phyloP scores from a whole-genome alignment of 176 grass and related monocot genomes.

The Ensete glaucum region DNA sequence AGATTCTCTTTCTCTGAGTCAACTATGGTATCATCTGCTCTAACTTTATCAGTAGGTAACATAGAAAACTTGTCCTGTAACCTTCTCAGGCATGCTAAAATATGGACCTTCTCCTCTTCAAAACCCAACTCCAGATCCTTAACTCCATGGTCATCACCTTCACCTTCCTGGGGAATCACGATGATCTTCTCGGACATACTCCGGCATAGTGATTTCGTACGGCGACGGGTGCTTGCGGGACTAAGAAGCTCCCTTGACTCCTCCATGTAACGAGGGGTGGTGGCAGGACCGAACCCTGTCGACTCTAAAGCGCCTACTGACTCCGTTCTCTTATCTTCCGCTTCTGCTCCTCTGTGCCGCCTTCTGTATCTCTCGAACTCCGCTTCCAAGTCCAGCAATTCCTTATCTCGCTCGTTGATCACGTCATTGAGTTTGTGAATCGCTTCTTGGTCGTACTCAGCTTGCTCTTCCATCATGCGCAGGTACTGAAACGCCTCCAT shows the following conservation, averaged over 20 bases:
- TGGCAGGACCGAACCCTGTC: neutral
- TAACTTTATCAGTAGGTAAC: neutral
- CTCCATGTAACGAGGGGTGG: neutral
- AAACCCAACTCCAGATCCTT: neutral
- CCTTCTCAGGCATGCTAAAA: neutral
- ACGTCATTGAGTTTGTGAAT: slow-evolving; percentile 11
- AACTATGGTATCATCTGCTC: neutral
- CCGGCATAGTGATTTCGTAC: neutral
- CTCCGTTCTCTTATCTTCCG: neutral
- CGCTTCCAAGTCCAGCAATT: neutral
- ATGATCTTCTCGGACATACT: neutral
- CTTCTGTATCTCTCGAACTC: slow-evolving; percentile 7
- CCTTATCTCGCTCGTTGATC: slow-evolving; percentile 5
- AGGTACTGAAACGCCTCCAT: slow-evolving; percentile 17
- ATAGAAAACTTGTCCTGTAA: neutral
- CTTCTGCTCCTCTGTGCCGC: neutral
- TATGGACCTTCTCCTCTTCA: slow-evolving; percentile 3
- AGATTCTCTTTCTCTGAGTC: neutral
- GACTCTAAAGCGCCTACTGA: neutral
- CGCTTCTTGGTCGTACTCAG: slow-evolving; percentile 17
- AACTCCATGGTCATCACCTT: neutral
- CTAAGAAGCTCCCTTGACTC: neutral
- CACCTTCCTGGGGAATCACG: neutral
- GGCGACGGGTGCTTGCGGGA: neutral
- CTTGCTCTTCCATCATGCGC: slow-evolving; percentile 15